Conservation (phyloP, 2,329 filamentous ascomycete genomes). For the Paracorniculantispora psalliotae region DNA sequence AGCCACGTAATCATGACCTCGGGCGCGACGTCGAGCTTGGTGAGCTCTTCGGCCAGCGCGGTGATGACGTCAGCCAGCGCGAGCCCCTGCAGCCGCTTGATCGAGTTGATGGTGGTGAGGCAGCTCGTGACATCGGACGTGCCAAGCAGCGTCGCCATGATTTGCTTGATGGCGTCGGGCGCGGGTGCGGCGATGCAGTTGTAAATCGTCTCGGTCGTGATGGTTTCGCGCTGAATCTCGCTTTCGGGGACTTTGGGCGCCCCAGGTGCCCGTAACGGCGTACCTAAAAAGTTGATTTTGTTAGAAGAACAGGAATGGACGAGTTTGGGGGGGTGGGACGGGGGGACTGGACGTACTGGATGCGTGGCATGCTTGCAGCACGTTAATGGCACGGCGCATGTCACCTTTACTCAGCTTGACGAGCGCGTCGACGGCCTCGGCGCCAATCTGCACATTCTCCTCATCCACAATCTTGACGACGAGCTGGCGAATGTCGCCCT, state of each 20-base stretch:
- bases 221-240: slow-evolving; percentile 66
- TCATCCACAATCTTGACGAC: slow-evolving; percentile 88
- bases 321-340: background rate
- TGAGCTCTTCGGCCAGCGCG: slow-evolving; percentile 74
- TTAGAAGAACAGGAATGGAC: background rate
- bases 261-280: slow-evolving; percentile 58
- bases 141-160: slow-evolving; percentile 74
- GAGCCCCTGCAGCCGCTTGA: slow-evolving; percentile 81
- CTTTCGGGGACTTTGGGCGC: slow-evolving; percentile 55
- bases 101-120: slow-evolving; percentile 76
- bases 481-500: slow-evolving; percentile 74
- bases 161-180: slow-evolving; percentile 79
- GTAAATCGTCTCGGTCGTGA: slow-evolving; percentile 93
- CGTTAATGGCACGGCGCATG: slow-evolving; percentile 91
- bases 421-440: slow-evolving; percentile 75
- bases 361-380: slow-evolving; percentile 92
- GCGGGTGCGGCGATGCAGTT: slow-evolving; percentile 95
- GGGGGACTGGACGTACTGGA: slow-evolving; percentile 57
- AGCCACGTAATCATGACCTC: slow-evolving; percentile 90
- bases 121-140: slow-evolving; percentile 88
- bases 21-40: slow-evolving; percentile 74
- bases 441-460: slow-evolving; percentile 77
- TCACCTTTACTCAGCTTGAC: slow-evolving; percentile 89
- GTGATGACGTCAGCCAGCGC: slow-evolving; percentile 93
- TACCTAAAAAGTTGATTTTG: too few relatives aligned